These are phyloP conservation scores for Aspergillus intermedius DNA, from an alignment of 2,329 filamentous ascomycete genomes.

Conservation along the genomic window DNA sequence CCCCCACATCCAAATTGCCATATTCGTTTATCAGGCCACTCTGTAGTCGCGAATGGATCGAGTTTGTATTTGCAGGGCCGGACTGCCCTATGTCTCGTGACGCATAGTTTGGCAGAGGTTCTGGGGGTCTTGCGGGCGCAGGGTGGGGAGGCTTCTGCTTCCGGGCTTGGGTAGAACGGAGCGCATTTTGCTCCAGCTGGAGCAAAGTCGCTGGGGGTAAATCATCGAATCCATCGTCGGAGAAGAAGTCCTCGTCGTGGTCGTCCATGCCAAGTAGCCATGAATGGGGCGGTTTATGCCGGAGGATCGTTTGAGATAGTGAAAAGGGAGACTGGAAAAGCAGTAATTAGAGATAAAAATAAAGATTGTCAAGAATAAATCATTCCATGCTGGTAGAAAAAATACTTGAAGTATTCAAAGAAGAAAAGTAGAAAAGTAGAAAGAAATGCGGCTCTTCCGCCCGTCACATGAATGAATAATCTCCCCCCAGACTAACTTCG, in stretches of 20 bases:
- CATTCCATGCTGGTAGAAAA: neutral
- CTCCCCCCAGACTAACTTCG: neutral
- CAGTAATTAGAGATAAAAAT: neutral
- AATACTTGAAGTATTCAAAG: neutral
- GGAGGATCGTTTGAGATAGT: neutral
- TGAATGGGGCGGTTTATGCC: slow-evolving; percentile 3
- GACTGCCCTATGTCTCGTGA: slow-evolving; percentile 2
- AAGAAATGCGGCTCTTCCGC: slow-evolving; percentile 4
- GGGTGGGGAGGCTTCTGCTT: slow-evolving; percentile 13
- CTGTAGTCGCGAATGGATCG: slow-evolving; percentile 24
- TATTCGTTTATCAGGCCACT: slow-evolving; percentile 36
- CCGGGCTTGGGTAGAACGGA: slow-evolving; percentile 36
- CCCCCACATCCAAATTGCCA: slow-evolving; percentile 37
- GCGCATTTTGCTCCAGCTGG: slow-evolving; percentile 42
- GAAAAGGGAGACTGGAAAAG: neutral
- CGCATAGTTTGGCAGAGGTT: neutral
- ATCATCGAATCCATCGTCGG: slow-evolving; percentile 42
- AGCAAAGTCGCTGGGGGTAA: slow-evolving; percentile 37
- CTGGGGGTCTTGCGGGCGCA: slow-evolving; percentile 5
- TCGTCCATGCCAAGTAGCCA: slow-evolving; percentile 37
- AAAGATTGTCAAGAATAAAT: neutral
- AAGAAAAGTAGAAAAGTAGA: slow-evolving; percentile 26
- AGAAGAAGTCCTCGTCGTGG: slow-evolving; percentile 44
- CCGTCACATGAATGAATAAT: slow-evolving; percentile 1
- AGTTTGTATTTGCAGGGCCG: slow-evolving; percentile 9